Base-by-base conservation (phyloP, 306 rosid genomes). In the Sicyos baderoa region DNA sequence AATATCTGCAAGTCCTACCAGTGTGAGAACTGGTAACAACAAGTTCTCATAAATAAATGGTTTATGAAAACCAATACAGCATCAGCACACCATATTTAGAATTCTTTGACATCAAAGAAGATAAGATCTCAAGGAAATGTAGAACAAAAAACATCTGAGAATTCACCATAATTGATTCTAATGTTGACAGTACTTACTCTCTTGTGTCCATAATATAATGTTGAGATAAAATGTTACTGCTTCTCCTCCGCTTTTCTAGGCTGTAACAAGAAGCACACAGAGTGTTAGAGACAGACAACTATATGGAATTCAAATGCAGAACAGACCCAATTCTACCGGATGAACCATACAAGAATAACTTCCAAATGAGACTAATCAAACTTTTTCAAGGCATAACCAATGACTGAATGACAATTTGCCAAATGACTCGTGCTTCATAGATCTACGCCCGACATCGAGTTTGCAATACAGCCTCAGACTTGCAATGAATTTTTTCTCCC, bases 211-310 rank as follows among this genome's bases (percentile, higher is more conserved):
- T 5, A 37, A 61, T n/a, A n/a, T 32, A 11, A 42, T 40, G 9
- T 14, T 42, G 53, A 6, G 6, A 42, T 11, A 11, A 65, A 21
- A 87, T 70, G 89, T 70, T 86, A 90, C 83, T 86, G 85, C 81
- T 87, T 89, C 60, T 87, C 96, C 79, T 86, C 87, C 42, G 95
- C 96, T 89, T 92, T 92, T 86, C 91, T 89, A 6, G 95, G 95
- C 95, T 89, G 93, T 45, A 84, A 86, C 51, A 62, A 58, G 48
- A 68, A 47, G 74, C 68, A 57, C 25, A 50, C 7, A 32, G 37
- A 35, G 37, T 4, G 2, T 79, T 12, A 75, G n/a, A n/a, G n/a
- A n/a, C n/a, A n/a, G 78, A 54, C 56, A 51, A 22, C 19, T n/a
- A 4, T 22, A 49, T 68, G 47, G 29, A 50, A 50, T 51, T 51